These are phyloP conservation scores for Fraxinus velutina DNA, from an alignment of 305 asterid species.

Conservation along the genomic window DNA sequence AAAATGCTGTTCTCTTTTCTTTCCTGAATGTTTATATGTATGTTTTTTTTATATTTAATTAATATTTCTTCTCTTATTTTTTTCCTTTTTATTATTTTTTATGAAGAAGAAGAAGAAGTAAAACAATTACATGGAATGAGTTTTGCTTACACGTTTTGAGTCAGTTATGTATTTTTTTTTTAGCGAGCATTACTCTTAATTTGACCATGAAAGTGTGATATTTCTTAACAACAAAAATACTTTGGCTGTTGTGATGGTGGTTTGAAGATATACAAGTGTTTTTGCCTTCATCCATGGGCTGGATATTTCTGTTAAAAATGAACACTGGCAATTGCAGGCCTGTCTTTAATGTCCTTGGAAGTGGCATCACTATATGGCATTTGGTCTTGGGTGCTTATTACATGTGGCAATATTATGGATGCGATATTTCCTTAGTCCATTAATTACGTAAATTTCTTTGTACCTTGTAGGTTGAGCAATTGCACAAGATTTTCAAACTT, in stretches of 20 bases:
- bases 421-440: background rate
- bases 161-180: background rate
- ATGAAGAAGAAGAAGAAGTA: background rate
- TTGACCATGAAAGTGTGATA: background rate
- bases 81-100: background rate
- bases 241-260: background rate
- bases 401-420: background rate
- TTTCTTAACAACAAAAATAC: background rate
- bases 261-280: background rate
- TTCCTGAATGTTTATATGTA: background rate
- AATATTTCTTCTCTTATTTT: background rate
- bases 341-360: background rate
- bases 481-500: conserved; percentile 92
- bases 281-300: background rate
- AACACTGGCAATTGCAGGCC: background rate
- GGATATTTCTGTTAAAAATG: background rate
- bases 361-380: background rate
- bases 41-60: background rate
- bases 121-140: background rate
- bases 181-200: background rate
- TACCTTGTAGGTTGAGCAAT: conserved; percentile 75
- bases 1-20: background rate
- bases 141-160: background rate
- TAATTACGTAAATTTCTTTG: background rate
- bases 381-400: conserved; percentile 2